phyloP scores from a whole-genome alignment of 2,329 filamentous ascomycete species.

The Cryphonectria naterciae region DNA sequence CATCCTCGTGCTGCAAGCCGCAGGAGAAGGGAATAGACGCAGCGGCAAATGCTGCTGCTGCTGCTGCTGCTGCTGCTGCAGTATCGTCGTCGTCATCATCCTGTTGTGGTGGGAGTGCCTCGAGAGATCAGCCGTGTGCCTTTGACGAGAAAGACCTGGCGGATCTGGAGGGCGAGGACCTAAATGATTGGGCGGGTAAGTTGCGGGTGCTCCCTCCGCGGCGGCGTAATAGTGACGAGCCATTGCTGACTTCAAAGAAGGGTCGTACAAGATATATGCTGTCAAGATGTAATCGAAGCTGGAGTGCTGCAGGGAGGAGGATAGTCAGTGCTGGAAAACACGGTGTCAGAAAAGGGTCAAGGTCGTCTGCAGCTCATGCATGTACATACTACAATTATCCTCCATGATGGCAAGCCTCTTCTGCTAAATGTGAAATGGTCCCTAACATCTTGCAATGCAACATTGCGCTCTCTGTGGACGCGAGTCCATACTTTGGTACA shows the following conservation, averaged over 20 bases:
- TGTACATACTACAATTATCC: not conserved
- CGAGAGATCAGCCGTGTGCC: slow-evolving; percentile 31
- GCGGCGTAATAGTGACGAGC: not conserved
- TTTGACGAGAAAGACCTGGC: slow-evolving; percentile 26
- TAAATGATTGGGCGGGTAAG: slow-evolving; percentile 57
- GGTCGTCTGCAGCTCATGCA: not conserved
- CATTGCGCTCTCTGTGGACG: not conserved
- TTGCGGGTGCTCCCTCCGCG: slow-evolving; percentile 24
- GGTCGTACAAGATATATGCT: slow-evolving; percentile 55
- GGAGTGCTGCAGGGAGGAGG: not conserved
- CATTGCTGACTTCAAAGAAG: slow-evolving; percentile 34
- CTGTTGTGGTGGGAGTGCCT: slow-evolving; percentile 19
- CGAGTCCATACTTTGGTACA: slow-evolving; percentile 2
- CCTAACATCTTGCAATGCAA: not conserved
- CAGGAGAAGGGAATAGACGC: slow-evolving; percentile 31
- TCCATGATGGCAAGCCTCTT: not conserved
- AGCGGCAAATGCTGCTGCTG: slow-evolving; percentile 16
- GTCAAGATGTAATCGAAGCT: slow-evolving; percentile 42
- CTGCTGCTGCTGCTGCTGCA: slow-evolving; percentile 11
- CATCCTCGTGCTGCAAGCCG: slow-evolving; percentile 14
- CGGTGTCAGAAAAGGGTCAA: too few relatives aligned
- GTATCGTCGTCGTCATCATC: slow-evolving; percentile 10
- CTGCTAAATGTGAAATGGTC: not conserved
- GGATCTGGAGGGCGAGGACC: slow-evolving; percentile 41
- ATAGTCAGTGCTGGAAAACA: not conserved